A percentile compares a stretch with the other conserved stretches of the same genome.
These are phyloP conservation scores for Calonectria multiphialidica DNA, from an alignment of 2,329 filamentous ascomycete species.

Conservation along the genomic window DNA sequence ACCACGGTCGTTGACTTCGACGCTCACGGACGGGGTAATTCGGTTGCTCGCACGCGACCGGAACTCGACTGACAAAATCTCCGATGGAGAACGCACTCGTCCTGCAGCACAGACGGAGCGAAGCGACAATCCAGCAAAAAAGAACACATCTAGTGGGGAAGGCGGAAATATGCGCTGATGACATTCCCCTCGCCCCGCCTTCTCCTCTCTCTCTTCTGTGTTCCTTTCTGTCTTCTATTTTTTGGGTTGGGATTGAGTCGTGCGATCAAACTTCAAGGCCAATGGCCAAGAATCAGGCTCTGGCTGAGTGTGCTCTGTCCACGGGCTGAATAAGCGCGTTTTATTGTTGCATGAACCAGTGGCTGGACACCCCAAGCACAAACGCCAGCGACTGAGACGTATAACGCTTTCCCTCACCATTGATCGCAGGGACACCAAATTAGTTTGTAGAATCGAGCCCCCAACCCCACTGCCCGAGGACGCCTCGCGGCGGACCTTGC, in stretches of 20 bases:
- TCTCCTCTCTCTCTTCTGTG: too few species aligned
- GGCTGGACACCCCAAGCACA: background rate
- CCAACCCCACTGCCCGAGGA: background rate
- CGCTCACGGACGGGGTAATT: background rate
- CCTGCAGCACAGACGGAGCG: background rate
- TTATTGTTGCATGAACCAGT: background rate
- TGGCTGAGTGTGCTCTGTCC: background rate
- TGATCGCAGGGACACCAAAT: background rate
- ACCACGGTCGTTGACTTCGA: background rate
- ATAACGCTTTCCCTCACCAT: background rate
- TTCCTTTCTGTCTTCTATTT: too few species aligned
- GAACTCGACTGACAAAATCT: background rate
- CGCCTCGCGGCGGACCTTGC: background rate
- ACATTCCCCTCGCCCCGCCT: too few species aligned
- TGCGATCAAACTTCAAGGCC: too few species aligned
- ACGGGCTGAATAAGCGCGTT: background rate
- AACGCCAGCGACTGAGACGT: background rate
- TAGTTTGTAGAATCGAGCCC: background rate
- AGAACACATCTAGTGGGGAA: background rate
- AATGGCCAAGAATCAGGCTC: too few species aligned
- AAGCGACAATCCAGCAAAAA: background rate
- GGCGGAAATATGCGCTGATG: background rate
- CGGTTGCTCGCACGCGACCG: background rate
- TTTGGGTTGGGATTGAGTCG: too few species aligned
- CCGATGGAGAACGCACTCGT: background rate